phyloP scores from a whole-genome alignment of 441 rosid species.

The Mallotus repandus region DNA sequence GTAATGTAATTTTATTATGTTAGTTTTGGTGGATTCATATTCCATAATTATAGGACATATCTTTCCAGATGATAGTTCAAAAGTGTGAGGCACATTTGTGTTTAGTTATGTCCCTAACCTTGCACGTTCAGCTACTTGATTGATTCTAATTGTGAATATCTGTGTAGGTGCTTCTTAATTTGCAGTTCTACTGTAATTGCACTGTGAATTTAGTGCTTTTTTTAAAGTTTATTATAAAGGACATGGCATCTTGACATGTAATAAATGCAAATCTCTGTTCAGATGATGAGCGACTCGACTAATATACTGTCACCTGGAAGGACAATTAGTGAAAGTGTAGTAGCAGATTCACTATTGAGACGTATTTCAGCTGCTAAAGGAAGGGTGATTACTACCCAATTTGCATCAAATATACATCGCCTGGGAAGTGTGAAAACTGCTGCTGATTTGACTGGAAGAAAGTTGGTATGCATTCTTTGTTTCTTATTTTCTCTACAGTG shows the following conservation, averaged over 20 bases:
- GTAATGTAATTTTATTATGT: background rate
- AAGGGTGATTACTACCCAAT: conserved; percentile 93
- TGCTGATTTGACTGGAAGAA: conserved; percentile 89
- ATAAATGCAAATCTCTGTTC: conserved; percentile 24
- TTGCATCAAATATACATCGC: conserved; percentile 95
- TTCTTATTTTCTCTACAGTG: conserved; percentile 7
- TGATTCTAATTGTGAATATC: background rate
- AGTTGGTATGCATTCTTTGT: conserved; percentile 53
- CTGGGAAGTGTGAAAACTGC: conserved; percentile 98
- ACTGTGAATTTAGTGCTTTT: conserved; percentile 13
- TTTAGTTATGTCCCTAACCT: background rate
- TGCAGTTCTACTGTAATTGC: conserved; percentile 3
- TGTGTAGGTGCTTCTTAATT: background rate
- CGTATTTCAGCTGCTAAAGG: conserved; percentile 80
- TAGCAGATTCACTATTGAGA: conserved; percentile 72
- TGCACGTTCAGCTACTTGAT: background rate
- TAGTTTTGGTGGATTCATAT: background rate
- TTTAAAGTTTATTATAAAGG: background rate
- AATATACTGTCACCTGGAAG: conserved; percentile 94
- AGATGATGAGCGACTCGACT: conserved; percentile 99
- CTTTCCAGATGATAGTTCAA: background rate
- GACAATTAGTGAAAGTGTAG: conserved; percentile 80
- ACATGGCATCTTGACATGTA: conserved; percentile 9
- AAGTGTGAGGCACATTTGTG: conserved; percentile 1
- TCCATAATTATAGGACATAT: background rate